Conservation (phyloP, 1,139 yeast species). For the Wickerhamiella pararugosa region DNA sequence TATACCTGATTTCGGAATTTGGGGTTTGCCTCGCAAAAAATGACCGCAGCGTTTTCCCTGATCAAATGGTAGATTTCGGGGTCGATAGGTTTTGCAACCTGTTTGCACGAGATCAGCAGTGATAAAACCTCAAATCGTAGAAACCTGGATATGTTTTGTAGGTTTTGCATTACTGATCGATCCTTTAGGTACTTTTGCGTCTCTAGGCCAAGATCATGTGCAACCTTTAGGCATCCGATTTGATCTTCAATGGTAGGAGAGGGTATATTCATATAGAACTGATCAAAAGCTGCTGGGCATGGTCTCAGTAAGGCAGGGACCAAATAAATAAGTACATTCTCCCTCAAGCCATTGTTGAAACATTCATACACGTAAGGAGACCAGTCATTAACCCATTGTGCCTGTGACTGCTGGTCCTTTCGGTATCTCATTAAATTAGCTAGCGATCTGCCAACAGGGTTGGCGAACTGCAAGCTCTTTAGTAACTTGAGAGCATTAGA, state of each 20-base stretch:
- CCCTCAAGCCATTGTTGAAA: constrained; percentile 27
- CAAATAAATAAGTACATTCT: constrained; percentile 42
- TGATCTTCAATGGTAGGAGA: constrained; percentile 17
- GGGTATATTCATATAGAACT: constrained; percentile 25
- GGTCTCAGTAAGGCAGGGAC: constrained; percentile 46
- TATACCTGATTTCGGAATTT: constrained; percentile 52
- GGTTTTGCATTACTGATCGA: constrained; percentile 26
- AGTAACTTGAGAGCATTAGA: constrained; percentile 34
- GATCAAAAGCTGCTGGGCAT: constrained; percentile 30
- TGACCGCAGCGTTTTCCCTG: constrained; percentile 29
- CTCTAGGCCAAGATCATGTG: constrained; percentile 45
- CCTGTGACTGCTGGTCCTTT: constrained; percentile 12
- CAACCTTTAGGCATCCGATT: constrained; percentile 46
- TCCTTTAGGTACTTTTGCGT: constrained; percentile 20
- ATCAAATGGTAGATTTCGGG: constrained; percentile 32
- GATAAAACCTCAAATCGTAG: constrained; percentile 45
- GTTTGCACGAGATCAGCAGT: constrained; percentile 44
- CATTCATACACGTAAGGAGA: constrained; percentile 27
- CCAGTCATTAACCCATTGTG: constrained; percentile 43
- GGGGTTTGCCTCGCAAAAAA: constrained; percentile 48
- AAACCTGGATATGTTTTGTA: constrained; percentile 24
- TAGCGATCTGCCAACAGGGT: constrained; percentile 50
- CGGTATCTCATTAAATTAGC: constrained; percentile 27
- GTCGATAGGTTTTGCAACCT: constrained; percentile 43
- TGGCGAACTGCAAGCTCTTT: constrained; percentile 47